Evolutionary conservation across 2,329 filamentous ascomycete species (phyloP), one percentile per base, ranked within the genome.

Genomic region (Penicillium frequentans): DNA sequence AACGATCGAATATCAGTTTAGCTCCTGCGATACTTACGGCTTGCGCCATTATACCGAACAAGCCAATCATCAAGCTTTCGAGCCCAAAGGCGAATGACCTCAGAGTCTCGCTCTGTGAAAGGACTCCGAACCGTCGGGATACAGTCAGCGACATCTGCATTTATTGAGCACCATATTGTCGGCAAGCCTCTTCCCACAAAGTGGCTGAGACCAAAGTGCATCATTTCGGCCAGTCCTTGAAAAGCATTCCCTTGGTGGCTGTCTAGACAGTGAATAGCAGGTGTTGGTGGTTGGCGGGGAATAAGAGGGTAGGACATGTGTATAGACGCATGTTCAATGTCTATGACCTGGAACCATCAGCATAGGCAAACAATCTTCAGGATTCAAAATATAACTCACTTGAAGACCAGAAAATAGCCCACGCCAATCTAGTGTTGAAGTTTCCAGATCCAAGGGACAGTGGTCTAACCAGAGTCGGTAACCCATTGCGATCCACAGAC

Each of bases 281-380:
- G 55, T 37, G 52, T 59, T 14, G 64, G 63, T 24, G 68, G 64
- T 19, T 70, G 63, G 26, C 59, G 61, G 11, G 68, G 68, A 10
- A 70, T 50, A 16, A 70, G 55, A 27, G 68, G 68, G 24, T 67
- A 65, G 10, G 66, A 68, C 67, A 70, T 68, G 26, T 70, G 68
- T 61, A 70, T 70, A 5, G 68, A 70, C 9, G 68, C 68, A 50
- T 70, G 68, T 52, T 70, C 68, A 10, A 70, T 68, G 33, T 70
- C 68, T 45, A 70, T 68, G 7, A 68, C 62, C 65, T 69, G 27
- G 2, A 37, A 33, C 5, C 19, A 23, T 42, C 5, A 42, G 39
- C 5, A 23, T 42, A 23, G 39, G 14, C 19, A 14, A 14, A 7
- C 23, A 1, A 23, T 8, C 26, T 8, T 26, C 39, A 13, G 5